A percentile compares a stretch with the other conserved stretches of the same genome.
These are phyloP conservation scores for Serpula lacrymans DNA, from an alignment of 768 basidiomycete species.

Conservation along the genomic window DNA sequence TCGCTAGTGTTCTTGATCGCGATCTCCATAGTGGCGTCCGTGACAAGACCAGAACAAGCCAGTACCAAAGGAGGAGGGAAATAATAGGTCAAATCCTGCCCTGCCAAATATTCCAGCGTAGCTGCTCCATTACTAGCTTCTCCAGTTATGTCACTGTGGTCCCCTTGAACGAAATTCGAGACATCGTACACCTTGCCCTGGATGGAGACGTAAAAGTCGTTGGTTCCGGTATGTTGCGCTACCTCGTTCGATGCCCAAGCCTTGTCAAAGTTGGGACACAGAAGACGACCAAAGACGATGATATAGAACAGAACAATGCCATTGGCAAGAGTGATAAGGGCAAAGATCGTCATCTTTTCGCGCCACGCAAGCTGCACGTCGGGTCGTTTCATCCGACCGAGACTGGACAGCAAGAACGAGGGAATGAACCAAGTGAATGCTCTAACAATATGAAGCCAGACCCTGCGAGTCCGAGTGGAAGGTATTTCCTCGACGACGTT, in stretches of 20 bases:
- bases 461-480: slow-evolving; percentile 49
- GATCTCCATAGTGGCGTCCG: slow-evolving; percentile 37
- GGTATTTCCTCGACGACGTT: slow-evolving; percentile 55
- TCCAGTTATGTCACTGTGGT: slow-evolving; percentile 60
- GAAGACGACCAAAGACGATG: slow-evolving; percentile 55
- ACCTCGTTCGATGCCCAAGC: slow-evolving; percentile 55
- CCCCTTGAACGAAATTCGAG: slow-evolving; percentile 53
- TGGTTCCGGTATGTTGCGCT: slow-evolving; percentile 42
- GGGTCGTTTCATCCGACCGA: slow-evolving; percentile 66
- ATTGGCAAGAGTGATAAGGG: slow-evolving; percentile 54
- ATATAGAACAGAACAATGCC: slow-evolving; percentile 61
- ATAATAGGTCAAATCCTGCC: slow-evolving; percentile 59
- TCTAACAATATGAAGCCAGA: slow-evolving; percentile 59
- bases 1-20: slow-evolving; percentile 45
- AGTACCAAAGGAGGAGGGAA: slow-evolving; percentile 58
- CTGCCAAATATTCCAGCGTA: slow-evolving; percentile 52
- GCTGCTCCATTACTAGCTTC: slow-evolving; percentile 46
- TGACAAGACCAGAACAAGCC: slow-evolving; percentile 61
- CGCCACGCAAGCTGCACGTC: slow-evolving; percentile 69
- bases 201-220: slow-evolving; percentile 62
- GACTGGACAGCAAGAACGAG: slow-evolving; percentile 39
- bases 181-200: slow-evolving; percentile 62
- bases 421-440: slow-evolving; percentile 55
- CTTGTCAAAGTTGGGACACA: slow-evolving; percentile 61
- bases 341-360: slow-evolving; percentile 64